Evolutionary conservation across 495 filamentous ascomycete genomes (phyloP), one percentile per base, ranked within the genome.

Genomic region (Talaromyces liani): DNA sequence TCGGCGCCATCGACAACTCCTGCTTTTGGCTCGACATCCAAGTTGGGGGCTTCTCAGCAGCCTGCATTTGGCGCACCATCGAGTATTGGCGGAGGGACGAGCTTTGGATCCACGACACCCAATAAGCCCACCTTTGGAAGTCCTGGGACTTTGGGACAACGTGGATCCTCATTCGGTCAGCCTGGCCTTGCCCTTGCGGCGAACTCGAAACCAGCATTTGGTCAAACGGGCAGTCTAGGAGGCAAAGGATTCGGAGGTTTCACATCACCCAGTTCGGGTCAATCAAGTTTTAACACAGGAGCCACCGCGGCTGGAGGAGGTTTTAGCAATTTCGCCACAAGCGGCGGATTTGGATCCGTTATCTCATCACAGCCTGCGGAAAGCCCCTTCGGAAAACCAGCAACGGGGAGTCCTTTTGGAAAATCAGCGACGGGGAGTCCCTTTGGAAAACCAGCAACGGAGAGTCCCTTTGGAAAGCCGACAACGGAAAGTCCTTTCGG

Each of bases 21-120:
- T 36, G 10, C 60, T 49, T 62, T 62, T 58, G 56, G 29, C 56
- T 55, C 61, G 14, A 59, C 20, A 4, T 34, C 22, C 36, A 65
- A 36, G 67, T 62, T 25, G 54, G 75, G 66, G 54, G 61, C 39
- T 62, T 45, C 66, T 76, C 66, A 65, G 73, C 57, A 68, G 57
- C 74, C 85, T 39, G 71, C 81, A 27, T 84, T 88, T 69, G 79
- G 81, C 12, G 70, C 80, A 20, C 68, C 84, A 10, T 76, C 80
- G 3, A 58, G 71, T 9, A 66, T 75, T 31, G 74, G 73, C 20
- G 66, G 60, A 45, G 63, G 60, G 27, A 69, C 63, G 67, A 56
- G 68, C 77, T 73, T 70, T 73, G 65, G 60, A 60, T 60, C 55
- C 1, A 68, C 57, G 68, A 72, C 55, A 58, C 60, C 60, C 14